A percentile compares a stretch with the other conserved stretches of the same genome.
Evolutionary conservation across 192 early-diverging fungal species (phyloP).

Genomic region (Dimargaris verticillata): DNA sequence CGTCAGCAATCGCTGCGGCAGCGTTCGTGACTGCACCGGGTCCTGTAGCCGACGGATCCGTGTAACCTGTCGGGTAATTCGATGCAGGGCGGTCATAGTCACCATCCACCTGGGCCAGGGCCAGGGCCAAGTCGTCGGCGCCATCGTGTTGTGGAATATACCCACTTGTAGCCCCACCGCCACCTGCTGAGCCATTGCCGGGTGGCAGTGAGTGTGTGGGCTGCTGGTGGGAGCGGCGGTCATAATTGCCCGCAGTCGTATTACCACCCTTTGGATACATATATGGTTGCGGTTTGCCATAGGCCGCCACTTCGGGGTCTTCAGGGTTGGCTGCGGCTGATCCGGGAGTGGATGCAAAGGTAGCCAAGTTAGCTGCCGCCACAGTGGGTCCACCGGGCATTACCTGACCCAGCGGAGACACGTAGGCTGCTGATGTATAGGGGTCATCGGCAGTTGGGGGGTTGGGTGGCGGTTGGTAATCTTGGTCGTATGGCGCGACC

Average conservation of each 20-base stretch:
- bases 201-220: constrained; percentile 11
- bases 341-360: constrained; percentile 17
- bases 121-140: constrained; percentile 14
- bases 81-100: constrained; percentile 10
- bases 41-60: constrained; percentile 16
- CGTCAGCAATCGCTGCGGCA: not conserved
- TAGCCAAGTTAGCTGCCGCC: constrained; percentile 21
- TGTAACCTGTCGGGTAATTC: constrained; percentile 31
- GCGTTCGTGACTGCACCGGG: no score
- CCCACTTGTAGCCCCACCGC: not conserved
- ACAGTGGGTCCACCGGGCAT: constrained; percentile 5
- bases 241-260: not conserved
- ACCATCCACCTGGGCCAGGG: constrained; percentile 20
- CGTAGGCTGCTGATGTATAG: constrained; percentile 7
- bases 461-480: constrained; percentile 11
- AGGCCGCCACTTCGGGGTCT: constrained; percentile 12
- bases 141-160: constrained; percentile 45
- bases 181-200: not conserved
- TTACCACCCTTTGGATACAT: not conserved
- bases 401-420: constrained; percentile 5
- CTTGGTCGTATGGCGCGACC: constrained; percentile 7
- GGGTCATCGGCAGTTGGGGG: not conserved
- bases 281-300: constrained; percentile 16
- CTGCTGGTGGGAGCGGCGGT: constrained; percentile 11
- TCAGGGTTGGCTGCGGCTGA: constrained; percentile 11